These are phyloP conservation scores for Elasticomyces elasticus DNA, from an alignment of 495 filamentous ascomycete genomes.

Conservation along the genomic window DNA sequence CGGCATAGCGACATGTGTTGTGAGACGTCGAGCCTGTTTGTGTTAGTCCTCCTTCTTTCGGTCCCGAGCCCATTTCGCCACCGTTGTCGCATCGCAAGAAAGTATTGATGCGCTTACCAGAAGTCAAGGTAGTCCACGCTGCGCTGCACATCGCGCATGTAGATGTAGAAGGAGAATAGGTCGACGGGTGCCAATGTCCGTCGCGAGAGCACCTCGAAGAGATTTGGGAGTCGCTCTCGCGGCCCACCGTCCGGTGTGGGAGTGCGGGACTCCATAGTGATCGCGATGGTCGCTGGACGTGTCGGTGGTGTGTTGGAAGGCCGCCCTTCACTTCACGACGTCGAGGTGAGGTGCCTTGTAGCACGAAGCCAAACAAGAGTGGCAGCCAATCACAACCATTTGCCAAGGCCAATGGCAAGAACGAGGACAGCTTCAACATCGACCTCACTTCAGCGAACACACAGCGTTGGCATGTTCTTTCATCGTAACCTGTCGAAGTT, in stretches of 20 bases:
- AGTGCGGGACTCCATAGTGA: conserved; percentile 19
- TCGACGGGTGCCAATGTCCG: conserved; percentile 87
- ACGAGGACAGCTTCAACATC: too few relatives aligned
- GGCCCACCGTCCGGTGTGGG: conserved; percentile 18
- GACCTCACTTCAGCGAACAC: too few relatives aligned
- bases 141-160: conserved; percentile 96
- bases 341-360: too few relatives aligned
- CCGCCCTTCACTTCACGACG: too few relatives aligned
- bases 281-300: too few relatives aligned
- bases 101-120: conserved; percentile 51
- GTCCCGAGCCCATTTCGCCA: not conserved
- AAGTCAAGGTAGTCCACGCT: conserved; percentile 98
- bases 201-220: conserved; percentile 89
- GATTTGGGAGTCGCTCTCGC: conserved; percentile 79
- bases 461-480: too few relatives aligned
- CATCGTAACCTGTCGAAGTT: too few relatives aligned
- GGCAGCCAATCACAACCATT: too few relatives aligned
- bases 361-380: too few relatives aligned
- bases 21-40: conserved; percentile 86
- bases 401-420: too few relatives aligned
- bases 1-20: conserved; percentile 98
- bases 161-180: conserved; percentile 98
- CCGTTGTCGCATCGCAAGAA: not conserved
- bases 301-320: too few relatives aligned
- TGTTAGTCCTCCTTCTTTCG: not conserved